These are phyloP conservation scores for Ophiostoma australiae DNA, from an alignment of 2,329 filamentous ascomycete species.

Conservation along the genomic window DNA sequence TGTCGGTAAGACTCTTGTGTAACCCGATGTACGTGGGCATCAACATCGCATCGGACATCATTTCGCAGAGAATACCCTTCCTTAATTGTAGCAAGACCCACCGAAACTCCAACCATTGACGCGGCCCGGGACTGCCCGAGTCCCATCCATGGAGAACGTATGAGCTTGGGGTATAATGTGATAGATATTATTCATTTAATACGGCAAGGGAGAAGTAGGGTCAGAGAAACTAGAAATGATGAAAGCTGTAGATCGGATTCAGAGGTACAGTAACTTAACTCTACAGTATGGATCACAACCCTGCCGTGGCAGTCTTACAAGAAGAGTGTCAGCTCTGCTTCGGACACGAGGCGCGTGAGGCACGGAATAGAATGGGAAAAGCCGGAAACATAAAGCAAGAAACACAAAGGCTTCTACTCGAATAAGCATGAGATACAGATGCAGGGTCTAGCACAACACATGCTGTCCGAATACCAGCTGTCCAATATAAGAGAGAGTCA, in stretches of 20 bases:
- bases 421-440: background rate
- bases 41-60: constrained; percentile 9
- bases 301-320: background rate
- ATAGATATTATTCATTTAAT: background rate
- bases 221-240: background rate
- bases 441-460: background rate
- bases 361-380: background rate
- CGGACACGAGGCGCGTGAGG: constrained; percentile 9
- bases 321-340: constrained; percentile 2
- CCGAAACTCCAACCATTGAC: background rate
- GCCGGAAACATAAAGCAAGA: background rate
- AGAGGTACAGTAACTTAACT: background rate
- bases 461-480: background rate
- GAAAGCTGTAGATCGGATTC: background rate
- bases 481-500: background rate
- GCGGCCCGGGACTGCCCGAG: constrained; percentile 12
- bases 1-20: background rate
- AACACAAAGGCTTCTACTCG: background rate
- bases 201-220: background rate
- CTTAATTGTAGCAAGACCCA: background rate
- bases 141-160: background rate
- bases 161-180: background rate
- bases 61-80: background rate
- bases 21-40: background rate
- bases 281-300: background rate